phyloP scores from a whole-genome alignment of 2,329 filamentous ascomycete genomes.

The Chaetomiaceae sp. region DNA sequence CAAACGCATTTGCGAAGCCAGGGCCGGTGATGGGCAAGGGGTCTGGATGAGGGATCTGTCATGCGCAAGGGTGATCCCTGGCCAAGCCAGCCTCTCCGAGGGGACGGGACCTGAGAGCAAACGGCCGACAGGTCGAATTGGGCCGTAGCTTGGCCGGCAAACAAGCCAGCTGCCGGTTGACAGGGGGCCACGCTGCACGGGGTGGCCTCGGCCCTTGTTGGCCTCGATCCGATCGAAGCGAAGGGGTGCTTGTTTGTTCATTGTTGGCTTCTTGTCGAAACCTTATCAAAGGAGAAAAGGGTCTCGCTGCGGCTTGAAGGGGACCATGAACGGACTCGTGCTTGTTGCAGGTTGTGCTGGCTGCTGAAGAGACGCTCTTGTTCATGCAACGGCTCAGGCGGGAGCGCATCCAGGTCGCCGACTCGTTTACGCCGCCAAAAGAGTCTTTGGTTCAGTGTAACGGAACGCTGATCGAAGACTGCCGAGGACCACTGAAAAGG shows the following conservation, averaged over 20 bases:
- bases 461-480: constrained; percentile 20
- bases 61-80: constrained; percentile 18
- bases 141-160: constrained; percentile 8
- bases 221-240: too few species aligned
- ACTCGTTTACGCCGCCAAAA: constrained; percentile 14
- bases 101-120: constrained; percentile 20
- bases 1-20: constrained; percentile 17
- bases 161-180: constrained; percentile 16
- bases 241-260: too few species aligned
- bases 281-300: too few species aligned
- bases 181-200: too few species aligned
- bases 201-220: too few species aligned
- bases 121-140: constrained; percentile 19
- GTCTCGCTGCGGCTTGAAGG: too few species aligned
- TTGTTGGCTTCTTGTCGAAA: not conserved
- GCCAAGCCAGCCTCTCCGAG: constrained; percentile 19
- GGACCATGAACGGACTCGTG: not conserved
- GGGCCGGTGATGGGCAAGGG: constrained; percentile 18
- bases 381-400: not conserved
- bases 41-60: constrained; percentile 21
- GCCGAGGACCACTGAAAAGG: constrained; percentile 9
- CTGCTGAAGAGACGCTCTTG: not conserved
- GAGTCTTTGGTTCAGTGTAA: constrained; percentile 16
- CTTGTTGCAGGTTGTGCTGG: too few species aligned
- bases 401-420: constrained; percentile 13